Conservation (phyloP, 176 grass and related monocot genomes). For the Miscanthus lutarioriparius region DNA sequence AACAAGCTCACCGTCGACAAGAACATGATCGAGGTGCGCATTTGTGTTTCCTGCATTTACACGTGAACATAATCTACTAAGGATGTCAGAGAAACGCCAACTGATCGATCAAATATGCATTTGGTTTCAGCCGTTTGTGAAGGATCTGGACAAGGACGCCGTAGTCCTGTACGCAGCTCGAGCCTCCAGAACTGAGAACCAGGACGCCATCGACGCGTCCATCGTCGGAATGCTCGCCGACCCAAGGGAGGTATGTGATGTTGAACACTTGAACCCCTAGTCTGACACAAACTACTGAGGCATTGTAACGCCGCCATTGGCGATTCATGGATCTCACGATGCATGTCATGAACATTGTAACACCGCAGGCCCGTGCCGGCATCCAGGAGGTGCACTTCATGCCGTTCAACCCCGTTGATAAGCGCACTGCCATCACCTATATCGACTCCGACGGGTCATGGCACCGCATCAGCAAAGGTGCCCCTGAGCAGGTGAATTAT, state of each 20-base stretch:
- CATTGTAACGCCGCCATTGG: not conserved
- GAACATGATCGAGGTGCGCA: conserved; percentile 60
- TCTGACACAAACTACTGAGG: not conserved
- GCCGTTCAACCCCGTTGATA: conserved; percentile 89
- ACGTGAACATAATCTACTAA: too few relatives aligned
- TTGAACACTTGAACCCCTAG: too few relatives aligned
- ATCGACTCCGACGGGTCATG: conserved; percentile 54
- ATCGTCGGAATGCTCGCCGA: conserved; percentile 72
- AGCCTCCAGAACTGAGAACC: conserved; percentile 68
- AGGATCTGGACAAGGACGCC: conserved; percentile 47
- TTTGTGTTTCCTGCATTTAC: rapidly evolving
- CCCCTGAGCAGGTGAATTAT: conserved; percentile 57
- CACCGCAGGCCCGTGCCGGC: conserved; percentile 51
- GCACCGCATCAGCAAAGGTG: conserved; percentile 83
- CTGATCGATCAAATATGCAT: not conserved
- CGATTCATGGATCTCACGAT: not conserved
- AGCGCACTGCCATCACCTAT: conserved; percentile 89
- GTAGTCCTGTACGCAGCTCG: conserved; percentile 59
- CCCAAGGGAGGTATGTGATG: conserved; percentile 47
- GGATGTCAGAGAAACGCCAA: too few relatives aligned
- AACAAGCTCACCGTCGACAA: conserved; percentile 90
- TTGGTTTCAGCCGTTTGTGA: conserved; percentile 48
- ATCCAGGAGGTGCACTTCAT: conserved; percentile 90
- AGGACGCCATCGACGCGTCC: conserved; percentile 83
- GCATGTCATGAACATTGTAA: not conserved